phyloP scores from a whole-genome alignment of 805 yeast genomes.

The Lipomyces yamadae region DNA sequence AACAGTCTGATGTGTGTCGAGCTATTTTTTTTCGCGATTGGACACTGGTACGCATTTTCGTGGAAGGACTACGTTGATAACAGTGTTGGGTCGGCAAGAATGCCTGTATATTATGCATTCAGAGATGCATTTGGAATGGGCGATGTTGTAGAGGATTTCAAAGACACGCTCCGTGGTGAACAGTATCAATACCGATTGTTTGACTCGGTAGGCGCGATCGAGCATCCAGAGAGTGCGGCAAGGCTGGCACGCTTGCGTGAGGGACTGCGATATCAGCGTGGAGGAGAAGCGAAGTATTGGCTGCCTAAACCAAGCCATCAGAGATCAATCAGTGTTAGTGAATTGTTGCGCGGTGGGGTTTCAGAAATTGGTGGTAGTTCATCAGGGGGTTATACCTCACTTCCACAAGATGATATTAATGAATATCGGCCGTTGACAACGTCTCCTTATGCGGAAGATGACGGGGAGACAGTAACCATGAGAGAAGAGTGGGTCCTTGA shows the following conservation, averaged over 20 bases:
- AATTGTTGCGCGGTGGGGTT: slow-evolving; percentile 7
- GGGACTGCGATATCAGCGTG: slow-evolving; percentile 79
- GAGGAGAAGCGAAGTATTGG: slow-evolving; percentile 88
- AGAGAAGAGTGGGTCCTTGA: slow-evolving; percentile 35
- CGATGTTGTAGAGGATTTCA: slow-evolving; percentile 83
- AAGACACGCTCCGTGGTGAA: slow-evolving; percentile 67
- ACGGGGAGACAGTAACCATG: background rate
- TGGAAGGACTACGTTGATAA: slow-evolving; percentile 69
- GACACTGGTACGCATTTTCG: slow-evolving; percentile 88
- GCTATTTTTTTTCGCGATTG: slow-evolving; percentile 79
- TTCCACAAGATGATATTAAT: slow-evolving; percentile 12
- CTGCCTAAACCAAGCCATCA: slow-evolving; percentile 47
- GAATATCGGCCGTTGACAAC: background rate
- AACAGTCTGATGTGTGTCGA: slow-evolving; percentile 82
- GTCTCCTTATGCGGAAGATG: background rate
- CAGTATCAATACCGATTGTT: slow-evolving; percentile 80
- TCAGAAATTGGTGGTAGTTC: slow-evolving; percentile 17
- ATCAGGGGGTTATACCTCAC: slow-evolving; percentile 12
- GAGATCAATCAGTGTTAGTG: slow-evolving; percentile 13
- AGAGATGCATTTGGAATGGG: slow-evolving; percentile 75
- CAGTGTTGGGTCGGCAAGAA: slow-evolving; percentile 71
- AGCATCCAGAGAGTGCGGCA: slow-evolving; percentile 69
- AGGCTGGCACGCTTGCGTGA: slow-evolving; percentile 73
- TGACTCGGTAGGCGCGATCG: slow-evolving; percentile 77
- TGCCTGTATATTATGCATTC: slow-evolving; percentile 65